Conservation (phyloP, 192 early-diverging fungal genomes). For the Podila epigama region DNA sequence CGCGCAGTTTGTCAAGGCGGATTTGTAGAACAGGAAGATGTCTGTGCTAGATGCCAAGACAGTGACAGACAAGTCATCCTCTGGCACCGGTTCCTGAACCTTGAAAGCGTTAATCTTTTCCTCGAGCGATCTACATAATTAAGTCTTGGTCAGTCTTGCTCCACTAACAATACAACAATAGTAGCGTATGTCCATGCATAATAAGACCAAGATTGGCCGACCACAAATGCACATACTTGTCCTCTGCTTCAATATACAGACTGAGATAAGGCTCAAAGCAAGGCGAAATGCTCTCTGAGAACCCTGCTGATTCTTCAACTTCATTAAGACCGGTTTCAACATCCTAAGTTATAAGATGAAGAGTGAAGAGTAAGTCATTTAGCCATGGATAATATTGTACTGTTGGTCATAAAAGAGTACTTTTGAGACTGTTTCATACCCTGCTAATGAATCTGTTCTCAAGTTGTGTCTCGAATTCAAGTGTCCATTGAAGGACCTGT, state of each 20-base stretch:
- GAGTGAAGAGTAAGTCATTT: neutral
- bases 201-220: neutral
- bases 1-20: conserved; percentile 85
- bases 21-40: conserved; percentile 90
- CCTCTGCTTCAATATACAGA: conserved; percentile 89
- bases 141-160: no score
- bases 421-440: conserved; percentile 17
- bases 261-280: conserved; percentile 90
- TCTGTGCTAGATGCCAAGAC: conserved; percentile 92
- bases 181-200: no score
- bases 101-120: conserved; percentile 67
- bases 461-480: conserved; percentile 92
- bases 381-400: neutral
- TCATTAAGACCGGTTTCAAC: conserved; percentile 27
- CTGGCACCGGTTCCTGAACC: conserved; percentile 52
- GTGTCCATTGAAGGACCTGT: conserved; percentile 78
- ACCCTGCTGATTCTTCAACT: conserved; percentile 52
- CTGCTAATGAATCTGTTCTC: conserved; percentile 70
- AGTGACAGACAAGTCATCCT: conserved; percentile 62
- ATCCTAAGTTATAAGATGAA: conserved; percentile 7
- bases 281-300: conserved; percentile 79
- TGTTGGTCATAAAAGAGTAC: no score
- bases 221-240: conserved; percentile 56
- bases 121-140: conserved; percentile 60
- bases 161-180: no score